These are phyloP conservation scores for Kluyveromyces siamensis DNA, from an alignment of 805 yeast species.

Conservation along the genomic window DNA sequence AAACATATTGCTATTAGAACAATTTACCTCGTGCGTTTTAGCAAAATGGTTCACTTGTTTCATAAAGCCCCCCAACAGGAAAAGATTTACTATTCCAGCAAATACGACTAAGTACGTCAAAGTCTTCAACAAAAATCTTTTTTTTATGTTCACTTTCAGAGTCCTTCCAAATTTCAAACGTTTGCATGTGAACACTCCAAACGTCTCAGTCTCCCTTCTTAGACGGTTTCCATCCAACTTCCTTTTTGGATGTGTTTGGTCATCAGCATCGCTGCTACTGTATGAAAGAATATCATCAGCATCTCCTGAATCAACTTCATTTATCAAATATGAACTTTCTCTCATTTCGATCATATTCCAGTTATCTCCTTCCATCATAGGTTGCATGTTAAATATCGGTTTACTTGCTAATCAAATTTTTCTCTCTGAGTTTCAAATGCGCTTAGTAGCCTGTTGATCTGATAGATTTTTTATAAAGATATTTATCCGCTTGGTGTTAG, in stretches of 20 bases:
- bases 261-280: constrained; percentile 1
- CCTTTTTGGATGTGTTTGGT: not conserved
- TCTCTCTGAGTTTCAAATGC: not conserved
- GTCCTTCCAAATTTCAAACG: not conserved
- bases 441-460: no score
- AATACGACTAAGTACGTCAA: not conserved
- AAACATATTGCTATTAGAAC: not conserved
- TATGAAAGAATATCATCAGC: not conserved
- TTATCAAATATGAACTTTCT: not conserved
- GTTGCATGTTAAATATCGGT: not conserved
- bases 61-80: not conserved
- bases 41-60: not conserved
- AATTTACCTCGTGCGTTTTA: not conserved
- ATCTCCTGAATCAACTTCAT: constrained; percentile 1
- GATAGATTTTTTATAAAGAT: not conserved
- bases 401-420: not conserved
- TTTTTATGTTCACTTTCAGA: not conserved
- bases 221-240: not conserved
- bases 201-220: not conserved
- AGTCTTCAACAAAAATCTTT: not conserved
- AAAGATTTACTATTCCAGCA: not conserved
- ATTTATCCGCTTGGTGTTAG: not conserved
- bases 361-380: not conserved
- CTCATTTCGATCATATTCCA: not conserved
- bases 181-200: not conserved